Evolutionary conservation across 75 land plant species (phyloP), one percentile per base, ranked within the genome.

Genomic region (Adiantum capillusveneris): DNA sequence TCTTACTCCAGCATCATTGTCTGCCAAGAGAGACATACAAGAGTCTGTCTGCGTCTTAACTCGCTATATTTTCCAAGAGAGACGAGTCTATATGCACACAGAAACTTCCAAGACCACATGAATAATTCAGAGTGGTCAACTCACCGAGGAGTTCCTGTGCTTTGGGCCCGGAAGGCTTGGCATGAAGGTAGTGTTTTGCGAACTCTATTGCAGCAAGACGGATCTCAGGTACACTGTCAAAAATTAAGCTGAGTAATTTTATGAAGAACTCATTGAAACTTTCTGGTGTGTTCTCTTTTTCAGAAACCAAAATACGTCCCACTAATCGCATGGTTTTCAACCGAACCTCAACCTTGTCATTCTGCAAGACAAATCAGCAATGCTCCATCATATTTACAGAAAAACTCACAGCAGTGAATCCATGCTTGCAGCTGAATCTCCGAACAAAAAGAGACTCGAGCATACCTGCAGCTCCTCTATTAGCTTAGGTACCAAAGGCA

Each of bases 1-100:
- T 30, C 93, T 69, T 27, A 81, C 85, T 68, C 65, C 75, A 54
- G 85, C 89, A 74, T 88, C 88, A 57, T 66, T 66, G 62, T 88
- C 93, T 49, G n/a, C 76, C 45, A 57, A 88, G 46, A 31, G 83
- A 65, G 51, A 79, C 93, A 65, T 30, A 57, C 0, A 87, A 68
- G n/a, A n/a, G n/a, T n/a, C n/a, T n/a, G n/a, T n/a, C n/a, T n/a
- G n/a, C n/a, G n/a, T n/a, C n/a, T n/a, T n/a, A n/a, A n/a, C n/a
- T n/a, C n/a, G n/a, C n/a, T n/a, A n/a, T n/a, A n/a, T n/a, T n/a
- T n/a, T n/a, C n/a, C n/a, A n/a, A n/a, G n/a, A 14, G 12, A 41
- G 43, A 41, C 14, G 9, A 9, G 12, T 41, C 43, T 41, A 14
- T 9, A 41, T 41, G 43, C 9, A 9, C 9, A 41, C 9, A 41